A percentile compares a stretch with the other conserved stretches of the same genome.
Conservation (phyloP, 345 rosid species). For the Eucalyptus dawsonii region DNA sequence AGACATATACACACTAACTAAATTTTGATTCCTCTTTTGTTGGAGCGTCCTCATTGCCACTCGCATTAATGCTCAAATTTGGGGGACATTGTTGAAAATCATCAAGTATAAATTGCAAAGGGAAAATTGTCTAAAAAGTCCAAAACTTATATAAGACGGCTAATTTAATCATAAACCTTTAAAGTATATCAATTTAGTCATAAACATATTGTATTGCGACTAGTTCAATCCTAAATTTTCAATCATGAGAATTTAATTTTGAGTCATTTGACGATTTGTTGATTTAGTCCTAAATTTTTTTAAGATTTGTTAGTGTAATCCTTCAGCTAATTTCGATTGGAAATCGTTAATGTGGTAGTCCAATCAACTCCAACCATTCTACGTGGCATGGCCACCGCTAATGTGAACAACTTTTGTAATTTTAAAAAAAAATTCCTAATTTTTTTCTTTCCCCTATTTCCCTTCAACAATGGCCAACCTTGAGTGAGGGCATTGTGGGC, state of each 20-base stretch:
- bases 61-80: no score
- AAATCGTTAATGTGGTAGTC: no score
- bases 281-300: background rate
- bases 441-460: background rate
- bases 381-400: fast-evolving
- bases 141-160: no score
- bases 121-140: background rate
- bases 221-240: no score
- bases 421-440: no score
- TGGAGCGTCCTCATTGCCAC: no score
- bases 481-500: fast-evolving
- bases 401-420: no score
- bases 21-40: background rate
- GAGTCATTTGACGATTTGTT: background rate
- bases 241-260: no score
- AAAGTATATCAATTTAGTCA: background rate
- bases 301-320: background rate
- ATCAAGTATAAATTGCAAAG: no score
- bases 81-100: no score
- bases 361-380: background rate
- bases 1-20: background rate
- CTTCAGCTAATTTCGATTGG: background rate
- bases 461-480: background rate
- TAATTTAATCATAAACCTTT: no score
- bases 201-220: no score